These are phyloP conservation scores for Trematosphaeria pertusa DNA, from an alignment of 2,329 filamentous ascomycete species.

Conservation along the genomic window DNA sequence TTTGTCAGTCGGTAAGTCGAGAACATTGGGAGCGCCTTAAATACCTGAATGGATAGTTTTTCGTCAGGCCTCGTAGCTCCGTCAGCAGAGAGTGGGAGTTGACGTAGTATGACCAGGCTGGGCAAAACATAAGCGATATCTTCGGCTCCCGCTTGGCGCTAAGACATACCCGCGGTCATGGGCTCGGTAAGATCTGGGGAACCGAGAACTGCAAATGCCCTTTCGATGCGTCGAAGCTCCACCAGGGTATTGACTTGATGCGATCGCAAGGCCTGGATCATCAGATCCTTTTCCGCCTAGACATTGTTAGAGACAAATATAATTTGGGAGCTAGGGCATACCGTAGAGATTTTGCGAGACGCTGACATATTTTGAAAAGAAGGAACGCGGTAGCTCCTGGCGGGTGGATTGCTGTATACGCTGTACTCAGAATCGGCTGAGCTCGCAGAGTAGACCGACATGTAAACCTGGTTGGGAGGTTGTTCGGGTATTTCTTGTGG, in stretches of 20 bases:
- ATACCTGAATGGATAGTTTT: conserved; percentile 68
- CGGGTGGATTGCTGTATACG: conserved; percentile 34
- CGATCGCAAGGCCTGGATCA: conserved; percentile 68
- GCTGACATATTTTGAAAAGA: conserved; percentile 35
- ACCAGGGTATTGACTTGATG: conserved; percentile 77
- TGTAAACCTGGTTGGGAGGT: conserved; percentile 16
- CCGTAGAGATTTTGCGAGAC: conserved; percentile 30
- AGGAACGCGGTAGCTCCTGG: conserved; percentile 30
- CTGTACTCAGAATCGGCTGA: conserved; percentile 27
- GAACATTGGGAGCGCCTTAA: not conserved
- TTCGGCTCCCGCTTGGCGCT: not conserved
- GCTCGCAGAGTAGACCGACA: conserved; percentile 30
- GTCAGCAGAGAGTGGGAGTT: conserved; percentile 72
- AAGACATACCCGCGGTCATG: conserved; percentile 66
- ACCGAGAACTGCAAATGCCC: conserved; percentile 65
- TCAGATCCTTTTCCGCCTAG: conserved; percentile 58
- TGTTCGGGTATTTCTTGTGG: conserved; percentile 1
- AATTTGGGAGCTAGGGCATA: conserved; percentile 14
- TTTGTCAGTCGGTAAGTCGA: not conserved
- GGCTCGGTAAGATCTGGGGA: conserved; percentile 67
- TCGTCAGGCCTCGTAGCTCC: conserved; percentile 72
- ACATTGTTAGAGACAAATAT: conserved; percentile 10
- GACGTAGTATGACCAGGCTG: conserved; percentile 71
- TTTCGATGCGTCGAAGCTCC: conserved; percentile 75
- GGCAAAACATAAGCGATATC: not conserved